phyloP scores from a whole-genome alignment of 352 stramenopile genomes.

The Phytophthora gonapodyides region DNA sequence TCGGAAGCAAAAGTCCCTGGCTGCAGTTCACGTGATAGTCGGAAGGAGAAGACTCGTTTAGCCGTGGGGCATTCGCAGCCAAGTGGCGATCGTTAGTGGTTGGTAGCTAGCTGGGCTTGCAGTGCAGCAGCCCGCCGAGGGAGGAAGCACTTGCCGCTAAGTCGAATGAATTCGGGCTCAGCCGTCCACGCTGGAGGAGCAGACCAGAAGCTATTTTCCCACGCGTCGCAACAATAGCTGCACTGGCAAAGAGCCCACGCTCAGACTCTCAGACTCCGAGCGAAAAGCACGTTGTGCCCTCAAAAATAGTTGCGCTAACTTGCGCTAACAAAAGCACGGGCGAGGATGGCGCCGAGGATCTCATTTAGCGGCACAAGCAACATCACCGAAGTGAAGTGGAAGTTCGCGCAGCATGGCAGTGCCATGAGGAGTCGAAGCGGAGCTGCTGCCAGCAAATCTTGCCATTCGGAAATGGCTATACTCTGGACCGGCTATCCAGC shows the following conservation, averaged over 20 bases:
- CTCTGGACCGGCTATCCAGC: conserved; percentile 17
- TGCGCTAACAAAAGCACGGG: too few species aligned
- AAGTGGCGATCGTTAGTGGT: neutral
- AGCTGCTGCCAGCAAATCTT: neutral
- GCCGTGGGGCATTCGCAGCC: conserved; percentile 25
- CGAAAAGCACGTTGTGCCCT: neutral
- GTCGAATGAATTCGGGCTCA: conserved; percentile 1
- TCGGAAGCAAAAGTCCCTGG: conserved; percentile 19
- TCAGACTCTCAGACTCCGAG: conserved; percentile 10
- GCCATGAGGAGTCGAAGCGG: too few species aligned
- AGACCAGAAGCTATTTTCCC: conserved; percentile 17
- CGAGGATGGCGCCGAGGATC: too few species aligned
- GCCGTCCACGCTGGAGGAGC: conserved; percentile 1
- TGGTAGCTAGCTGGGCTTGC: neutral
- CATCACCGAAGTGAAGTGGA: neutral
- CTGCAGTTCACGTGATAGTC: conserved; percentile 8
- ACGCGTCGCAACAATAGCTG: too few species aligned
- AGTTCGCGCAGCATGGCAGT: neutral
- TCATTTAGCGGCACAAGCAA: conserved; percentile 9
- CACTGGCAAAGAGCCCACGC: neutral
- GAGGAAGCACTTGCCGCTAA: conserved; percentile 3
- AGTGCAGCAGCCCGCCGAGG: conserved; percentile 1
- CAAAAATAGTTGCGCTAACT: conserved; percentile 35
- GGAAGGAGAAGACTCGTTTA: conserved; percentile 11
- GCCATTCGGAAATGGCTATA: conserved; percentile 23